Conservation (phyloP, 805 yeast genomes). For the Tanozyma kutaoensis region DNA sequence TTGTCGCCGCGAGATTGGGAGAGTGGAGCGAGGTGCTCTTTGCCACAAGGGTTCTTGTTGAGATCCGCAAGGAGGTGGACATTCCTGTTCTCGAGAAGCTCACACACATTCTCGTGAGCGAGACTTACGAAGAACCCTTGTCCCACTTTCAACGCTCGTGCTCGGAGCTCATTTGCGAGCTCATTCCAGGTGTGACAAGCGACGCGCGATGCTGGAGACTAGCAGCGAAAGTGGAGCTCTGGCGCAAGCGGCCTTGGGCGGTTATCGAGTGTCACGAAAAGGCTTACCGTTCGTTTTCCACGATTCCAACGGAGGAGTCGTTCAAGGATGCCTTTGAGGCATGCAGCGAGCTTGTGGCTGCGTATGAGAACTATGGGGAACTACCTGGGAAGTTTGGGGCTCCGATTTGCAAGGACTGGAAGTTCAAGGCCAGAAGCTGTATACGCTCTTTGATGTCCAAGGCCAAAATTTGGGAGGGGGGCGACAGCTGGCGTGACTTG, state of each 20-base stretch:
- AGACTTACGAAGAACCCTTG: slow-evolving; percentile 33
- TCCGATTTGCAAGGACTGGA: slow-evolving; percentile 89
- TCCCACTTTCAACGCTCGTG: slow-evolving; percentile 58
- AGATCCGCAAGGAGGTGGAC: slow-evolving; percentile 53
- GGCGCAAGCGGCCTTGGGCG: slow-evolving; percentile 83
- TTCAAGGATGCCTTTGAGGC: slow-evolving; percentile 77
- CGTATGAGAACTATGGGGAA: slow-evolving; percentile 83
- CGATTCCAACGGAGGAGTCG: slow-evolving; percentile 48
- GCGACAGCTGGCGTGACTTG: slow-evolving; percentile 63
- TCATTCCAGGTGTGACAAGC: slow-evolving; percentile 53
- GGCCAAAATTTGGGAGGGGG: slow-evolving; percentile 67
- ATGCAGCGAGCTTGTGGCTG: slow-evolving; percentile 67
- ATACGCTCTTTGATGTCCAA: slow-evolving; percentile 66
- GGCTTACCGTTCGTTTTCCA: slow-evolving; percentile 64
- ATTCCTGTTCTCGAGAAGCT: slow-evolving; percentile 63
- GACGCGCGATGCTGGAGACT: slow-evolving; percentile 67
- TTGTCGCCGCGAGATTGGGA: slow-evolving; percentile 68
- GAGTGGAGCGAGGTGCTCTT: slow-evolving; percentile 82
- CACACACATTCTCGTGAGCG: slow-evolving; percentile 45
- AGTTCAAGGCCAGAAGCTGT: slow-evolving; percentile 62
- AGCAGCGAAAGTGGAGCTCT: slow-evolving; percentile 72
- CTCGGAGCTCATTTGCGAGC: slow-evolving; percentile 55
- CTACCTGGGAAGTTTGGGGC: slow-evolving; percentile 67
- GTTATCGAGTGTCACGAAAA: slow-evolving; percentile 78
- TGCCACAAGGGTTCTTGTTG: slow-evolving; percentile 56